Evolutionary conservation across 2,329 filamentous ascomycete species (phyloP).

Genomic region (Coniella lustricola): DNA sequence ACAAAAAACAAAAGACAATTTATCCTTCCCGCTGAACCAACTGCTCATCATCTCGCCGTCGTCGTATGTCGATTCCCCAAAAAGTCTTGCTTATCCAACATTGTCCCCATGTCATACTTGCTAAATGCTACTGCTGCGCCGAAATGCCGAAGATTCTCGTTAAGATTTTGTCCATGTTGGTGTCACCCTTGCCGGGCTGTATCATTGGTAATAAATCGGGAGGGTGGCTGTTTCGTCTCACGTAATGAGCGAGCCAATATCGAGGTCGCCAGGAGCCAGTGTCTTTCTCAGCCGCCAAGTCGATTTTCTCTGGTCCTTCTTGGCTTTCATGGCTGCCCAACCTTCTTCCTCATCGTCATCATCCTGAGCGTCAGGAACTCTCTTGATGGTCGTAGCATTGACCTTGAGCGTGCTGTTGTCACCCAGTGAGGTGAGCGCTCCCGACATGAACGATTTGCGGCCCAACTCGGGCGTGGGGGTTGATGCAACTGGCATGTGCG

Average conservation of each 20-base stretch:
- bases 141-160: too few species aligned
- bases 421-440: conserved; percentile 26
- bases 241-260: conserved; percentile 30
- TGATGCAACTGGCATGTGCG: conserved; percentile 44
- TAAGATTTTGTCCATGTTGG: too few species aligned
- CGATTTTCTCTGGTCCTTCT: conserved; percentile 61
- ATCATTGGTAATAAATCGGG: too few species aligned
- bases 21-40: conserved; percentile 7
- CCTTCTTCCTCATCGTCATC: conserved; percentile 62
- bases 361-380: conserved; percentile 32
- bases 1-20: too few species aligned
- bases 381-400: conserved; percentile 22
- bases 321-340: conserved; percentile 64
- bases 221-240: conserved; percentile 6
- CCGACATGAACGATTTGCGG: conserved; percentile 36
- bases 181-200: too few species aligned
- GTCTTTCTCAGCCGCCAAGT: conserved; percentile 57
- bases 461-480: conserved; percentile 22
- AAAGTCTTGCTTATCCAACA: conserved; percentile 3
- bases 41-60: neutral
- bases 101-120: neutral
- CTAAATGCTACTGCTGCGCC: too few species aligned
- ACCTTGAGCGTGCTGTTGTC: conserved; percentile 25
- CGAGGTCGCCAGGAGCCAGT: conserved; percentile 29
- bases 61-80: conserved; percentile 12